Conservation (phyloP, 1,284 basidiomycete species). For the Macrocystidia cucumis region DNA sequence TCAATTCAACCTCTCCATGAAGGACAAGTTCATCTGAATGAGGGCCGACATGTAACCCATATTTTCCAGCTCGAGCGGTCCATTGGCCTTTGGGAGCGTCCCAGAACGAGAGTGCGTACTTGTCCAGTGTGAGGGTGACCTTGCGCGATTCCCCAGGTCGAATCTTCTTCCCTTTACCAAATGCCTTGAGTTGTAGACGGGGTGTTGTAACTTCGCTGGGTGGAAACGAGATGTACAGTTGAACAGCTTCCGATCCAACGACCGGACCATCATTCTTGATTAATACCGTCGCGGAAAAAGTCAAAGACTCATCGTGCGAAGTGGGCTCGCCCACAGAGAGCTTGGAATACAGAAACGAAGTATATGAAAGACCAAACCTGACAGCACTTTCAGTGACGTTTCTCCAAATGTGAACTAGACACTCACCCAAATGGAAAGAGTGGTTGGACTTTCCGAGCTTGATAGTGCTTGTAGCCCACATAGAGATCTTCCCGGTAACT, state of each 20-base stretch:
- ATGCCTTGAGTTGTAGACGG: conserved; percentile 48
- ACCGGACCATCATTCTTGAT: conserved; percentile 52
- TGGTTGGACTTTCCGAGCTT: conserved; percentile 46
- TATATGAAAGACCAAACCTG: conserved; percentile 67
- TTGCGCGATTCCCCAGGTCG: conserved; percentile 29
- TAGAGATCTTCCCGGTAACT: conserved; percentile 59
- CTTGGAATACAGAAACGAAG: conserved; percentile 50
- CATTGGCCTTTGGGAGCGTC: conserved; percentile 33
- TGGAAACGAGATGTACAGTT: conserved; percentile 59
- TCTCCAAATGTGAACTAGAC: conserved; percentile 2
- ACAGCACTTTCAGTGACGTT: conserved; percentile 2
- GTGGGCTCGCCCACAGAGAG: conserved; percentile 25
- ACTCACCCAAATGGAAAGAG: conserved; percentile 65
- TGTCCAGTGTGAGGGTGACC: conserved; percentile 45
- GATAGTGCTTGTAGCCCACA: conserved; percentile 69
- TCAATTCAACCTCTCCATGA: conserved; percentile 26
- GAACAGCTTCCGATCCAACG: conserved; percentile 58
- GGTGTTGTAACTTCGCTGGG: conserved; percentile 48
- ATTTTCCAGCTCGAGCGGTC: conserved; percentile 35
- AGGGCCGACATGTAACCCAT: conserved; percentile 38
- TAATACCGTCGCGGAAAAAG: conserved; percentile 31
- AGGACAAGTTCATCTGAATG: conserved; percentile 38
- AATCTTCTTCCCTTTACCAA: conserved; percentile 46
- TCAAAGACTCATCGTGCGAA: conserved; percentile 23
- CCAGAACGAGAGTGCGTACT: conserved; percentile 47